These are phyloP conservation scores for Flaveria bidentis DNA, from an alignment of 129 eudicot species.

Conservation along the genomic window DNA sequence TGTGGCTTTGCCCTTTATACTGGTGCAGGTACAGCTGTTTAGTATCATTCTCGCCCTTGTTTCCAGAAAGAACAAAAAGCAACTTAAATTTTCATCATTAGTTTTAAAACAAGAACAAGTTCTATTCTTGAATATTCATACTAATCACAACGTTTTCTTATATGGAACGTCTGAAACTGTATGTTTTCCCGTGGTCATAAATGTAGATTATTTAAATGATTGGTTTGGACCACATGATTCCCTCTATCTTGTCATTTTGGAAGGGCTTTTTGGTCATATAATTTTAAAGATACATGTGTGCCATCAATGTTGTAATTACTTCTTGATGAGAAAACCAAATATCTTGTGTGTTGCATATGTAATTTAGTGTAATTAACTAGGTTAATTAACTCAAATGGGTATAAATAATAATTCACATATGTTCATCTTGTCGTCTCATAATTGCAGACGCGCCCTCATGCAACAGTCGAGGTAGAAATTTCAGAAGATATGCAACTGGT, in stretches of 20 bases:
- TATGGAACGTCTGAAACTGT: conserved; percentile 7
- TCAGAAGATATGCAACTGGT: conserved; percentile 76
- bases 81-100: not conserved
- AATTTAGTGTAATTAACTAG: not conserved
- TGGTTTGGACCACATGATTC: conserved; percentile 24
- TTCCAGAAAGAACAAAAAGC: not conserved
- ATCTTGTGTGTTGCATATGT: not conserved
- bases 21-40: conserved; percentile 55
- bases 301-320: not conserved
- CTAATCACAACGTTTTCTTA: not conserved
- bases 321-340: not conserved
- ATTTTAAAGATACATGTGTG: not conserved
- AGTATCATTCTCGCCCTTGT: not conserved
- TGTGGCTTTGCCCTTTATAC: conserved; percentile 68
- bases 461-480: conserved; percentile 74
- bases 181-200: conserved; percentile 11
- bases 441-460: conserved; percentile 74
- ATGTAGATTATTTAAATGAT: not conserved
- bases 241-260: conserved; percentile 16
- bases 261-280: conserved; percentile 27
- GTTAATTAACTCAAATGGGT: not conserved
- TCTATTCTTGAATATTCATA: conserved; percentile 1
- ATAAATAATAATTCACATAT: not conserved
- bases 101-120: not conserved
- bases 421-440: not conserved